Evolutionary conservation across 2,329 filamentous ascomycete genomes (phyloP).

Genomic region (Samsoniella hepiali): DNA sequence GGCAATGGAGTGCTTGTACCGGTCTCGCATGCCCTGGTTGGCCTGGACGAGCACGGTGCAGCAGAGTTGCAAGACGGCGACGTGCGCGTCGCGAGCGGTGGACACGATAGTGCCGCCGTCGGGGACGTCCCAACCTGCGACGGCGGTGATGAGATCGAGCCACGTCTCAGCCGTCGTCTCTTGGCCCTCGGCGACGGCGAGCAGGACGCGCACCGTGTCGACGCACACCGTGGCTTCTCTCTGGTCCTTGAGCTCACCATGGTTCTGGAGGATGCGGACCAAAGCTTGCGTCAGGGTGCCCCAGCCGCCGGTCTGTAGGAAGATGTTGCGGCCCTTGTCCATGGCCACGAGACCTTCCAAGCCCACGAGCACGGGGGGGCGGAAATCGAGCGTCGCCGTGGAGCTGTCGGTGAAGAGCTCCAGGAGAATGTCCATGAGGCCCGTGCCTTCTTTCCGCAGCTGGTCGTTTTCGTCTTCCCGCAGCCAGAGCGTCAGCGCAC

Average conservation of each 20-base stretch:
- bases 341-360: slow-evolving; percentile 55
- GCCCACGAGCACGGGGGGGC: slow-evolving; percentile 55
- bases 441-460: slow-evolving; percentile 54
- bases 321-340: slow-evolving; percentile 44
- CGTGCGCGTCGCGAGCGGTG: slow-evolving; percentile 46
- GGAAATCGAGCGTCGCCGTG: slow-evolving; percentile 46
- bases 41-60: slow-evolving; percentile 49
- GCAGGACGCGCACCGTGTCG: slow-evolving; percentile 54
- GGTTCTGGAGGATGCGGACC: slow-evolving; percentile 38
- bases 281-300: slow-evolving; percentile 49
- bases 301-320: slow-evolving; percentile 55
- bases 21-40: slow-evolving; percentile 43
- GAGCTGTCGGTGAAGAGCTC: slow-evolving; percentile 42
- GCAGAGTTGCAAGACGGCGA: slow-evolving; percentile 55
- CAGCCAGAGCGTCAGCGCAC: slow-evolving; percentile 63
- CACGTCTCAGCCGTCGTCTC: slow-evolving; percentile 48
- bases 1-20: slow-evolving; percentile 50
- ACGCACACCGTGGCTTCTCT: slow-evolving; percentile 43
- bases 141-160: slow-evolving; percentile 52
- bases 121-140: slow-evolving; percentile 47
- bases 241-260: slow-evolving; percentile 29
- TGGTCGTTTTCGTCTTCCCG: slow-evolving; percentile 63
- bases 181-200: slow-evolving; percentile 49
- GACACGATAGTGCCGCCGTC: slow-evolving; percentile 23
- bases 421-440: slow-evolving; percentile 61